phyloP scores from a whole-genome alignment of 805 yeast species.

The Sporopachydermia quercuum region DNA sequence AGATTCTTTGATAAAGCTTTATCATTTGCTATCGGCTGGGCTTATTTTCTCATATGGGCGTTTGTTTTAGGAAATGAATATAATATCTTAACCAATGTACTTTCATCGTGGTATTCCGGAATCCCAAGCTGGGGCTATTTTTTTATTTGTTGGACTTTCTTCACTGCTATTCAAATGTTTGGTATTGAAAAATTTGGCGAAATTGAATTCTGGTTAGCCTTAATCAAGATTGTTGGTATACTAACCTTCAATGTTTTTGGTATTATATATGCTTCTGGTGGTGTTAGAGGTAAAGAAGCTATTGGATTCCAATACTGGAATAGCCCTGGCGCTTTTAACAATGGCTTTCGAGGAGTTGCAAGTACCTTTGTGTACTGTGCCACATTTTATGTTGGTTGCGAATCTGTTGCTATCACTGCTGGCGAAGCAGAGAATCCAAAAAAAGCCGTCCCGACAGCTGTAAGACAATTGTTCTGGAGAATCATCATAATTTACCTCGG shows the following conservation, averaged over 20 bases:
- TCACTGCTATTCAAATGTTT: conserved; percentile 29
- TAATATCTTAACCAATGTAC: conserved; percentile 30
- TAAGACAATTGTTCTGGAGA: conserved; percentile 39
- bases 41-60: conserved; percentile 39
- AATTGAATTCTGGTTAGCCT: conserved; percentile 45
- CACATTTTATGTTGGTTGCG: conserved; percentile 45
- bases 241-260: conserved; percentile 41
- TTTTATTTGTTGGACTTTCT: conserved; percentile 36
- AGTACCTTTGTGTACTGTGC: conserved; percentile 44
- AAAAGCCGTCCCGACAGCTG: conserved; percentile 41
- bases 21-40: conserved; percentile 36
- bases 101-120: conserved; percentile 30
- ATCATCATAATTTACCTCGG: conserved; percentile 38
- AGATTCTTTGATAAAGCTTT: conserved; percentile 34
- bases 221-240: conserved; percentile 41
- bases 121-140: conserved; percentile 34
- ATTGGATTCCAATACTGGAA: conserved; percentile 45
- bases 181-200: conserved; percentile 47
- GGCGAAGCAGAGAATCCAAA: conserved; percentile 48
- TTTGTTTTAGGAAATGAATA: conserved; percentile 33
- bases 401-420: conserved; percentile 42
- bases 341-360: conserved; percentile 27
- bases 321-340: conserved; percentile 28
- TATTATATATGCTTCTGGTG: conserved; percentile 44
- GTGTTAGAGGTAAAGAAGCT: conserved; percentile 35